Evolutionary conservation across 495 filamentous ascomycete species (phyloP).

Genomic region (Chaetomium tenue): DNA sequence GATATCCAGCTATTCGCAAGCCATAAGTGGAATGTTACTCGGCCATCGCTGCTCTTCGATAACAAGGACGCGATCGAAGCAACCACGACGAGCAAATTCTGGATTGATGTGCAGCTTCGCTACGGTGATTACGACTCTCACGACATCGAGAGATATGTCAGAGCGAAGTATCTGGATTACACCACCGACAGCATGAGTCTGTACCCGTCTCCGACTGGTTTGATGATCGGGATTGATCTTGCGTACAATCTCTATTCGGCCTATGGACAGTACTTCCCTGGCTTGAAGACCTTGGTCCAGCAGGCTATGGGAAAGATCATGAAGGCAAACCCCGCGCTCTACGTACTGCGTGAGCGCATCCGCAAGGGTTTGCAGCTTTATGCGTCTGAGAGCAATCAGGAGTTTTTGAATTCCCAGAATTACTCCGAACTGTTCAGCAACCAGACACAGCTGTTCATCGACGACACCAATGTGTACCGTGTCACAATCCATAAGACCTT

Average conservation of each 20-base stretch:
- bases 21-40: slow-evolving; percentile 97
- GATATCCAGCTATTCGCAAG: slow-evolving; percentile 97
- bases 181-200: slow-evolving; percentile 99
- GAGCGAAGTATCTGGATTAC: slow-evolving; percentile 98
- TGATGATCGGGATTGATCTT: slow-evolving; percentile 98
- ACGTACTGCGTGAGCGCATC: slow-evolving; percentile 96
- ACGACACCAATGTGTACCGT: slow-evolving; percentile 99
- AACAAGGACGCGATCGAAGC: slow-evolving; percentile 95
- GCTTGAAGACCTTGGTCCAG: slow-evolving; percentile 92
- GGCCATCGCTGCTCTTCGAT: slow-evolving; percentile 89
- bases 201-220: slow-evolving; percentile 94
- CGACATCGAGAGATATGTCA: slow-evolving; percentile 96
- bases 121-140: slow-evolving; percentile 99
- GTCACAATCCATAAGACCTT: slow-evolving; percentile 99
- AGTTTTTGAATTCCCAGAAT: slow-evolving; percentile 99
- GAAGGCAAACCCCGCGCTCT: slow-evolving; percentile 98
- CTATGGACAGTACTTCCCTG: slow-evolving; percentile 98
- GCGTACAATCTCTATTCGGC: slow-evolving; percentile 98
- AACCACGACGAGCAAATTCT: slow-evolving; percentile 98
- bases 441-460: slow-evolving; percentile 98
- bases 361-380: slow-evolving; percentile 98
- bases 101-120: slow-evolving; percentile 96
- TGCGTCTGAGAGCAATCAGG: slow-evolving; percentile 97
- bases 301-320: slow-evolving; percentile 99
- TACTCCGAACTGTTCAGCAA: slow-evolving; percentile 99